phyloP scores from a whole-genome alignment of 176 grass and related monocot species.

The Phoenix roebelenii region DNA sequence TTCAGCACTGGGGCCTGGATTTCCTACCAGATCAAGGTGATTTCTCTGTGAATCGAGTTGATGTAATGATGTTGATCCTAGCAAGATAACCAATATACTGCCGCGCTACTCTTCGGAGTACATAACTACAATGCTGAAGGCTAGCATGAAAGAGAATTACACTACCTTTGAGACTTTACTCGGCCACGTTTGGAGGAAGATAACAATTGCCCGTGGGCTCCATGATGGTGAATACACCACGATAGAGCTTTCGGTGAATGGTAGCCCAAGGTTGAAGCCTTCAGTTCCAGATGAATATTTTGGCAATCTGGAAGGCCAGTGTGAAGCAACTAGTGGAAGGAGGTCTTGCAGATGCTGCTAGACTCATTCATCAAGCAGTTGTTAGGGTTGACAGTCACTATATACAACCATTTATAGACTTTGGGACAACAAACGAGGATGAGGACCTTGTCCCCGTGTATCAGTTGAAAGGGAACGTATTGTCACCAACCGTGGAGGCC shows the following conservation, averaged over 20 bases:
- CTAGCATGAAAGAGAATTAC: conserved; percentile 10
- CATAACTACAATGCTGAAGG: conserved; percentile 26
- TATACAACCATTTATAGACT: conserved; percentile 53
- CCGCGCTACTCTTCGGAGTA: conserved; percentile 25
- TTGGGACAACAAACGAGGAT: conserved; percentile 22
- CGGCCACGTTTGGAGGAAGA: conserved; percentile 44
- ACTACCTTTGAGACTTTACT: conserved; percentile 51
- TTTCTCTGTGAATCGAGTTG: too few relatives aligned
- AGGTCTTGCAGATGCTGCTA: conserved; percentile 18
- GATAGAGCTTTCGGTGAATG: conserved; percentile 34
- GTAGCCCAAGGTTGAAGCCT: conserved; percentile 16
- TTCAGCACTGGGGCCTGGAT: conserved; percentile 40
- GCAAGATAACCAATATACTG: conserved; percentile 30
- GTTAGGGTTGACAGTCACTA: conserved; percentile 10
- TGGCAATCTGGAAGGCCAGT: conserved; percentile 9
- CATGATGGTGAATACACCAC: conserved; percentile 6
- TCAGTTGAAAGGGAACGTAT: conserved; percentile 10
- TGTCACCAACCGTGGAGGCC: conserved; percentile 25
- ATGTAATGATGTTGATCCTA: background rate
- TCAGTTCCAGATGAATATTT: conserved; percentile 27
- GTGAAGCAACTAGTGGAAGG: background rate
- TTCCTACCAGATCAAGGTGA: conserved; percentile 8
- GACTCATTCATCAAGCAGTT: conserved; percentile 23
- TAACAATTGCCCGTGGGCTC: conserved; percentile 28
- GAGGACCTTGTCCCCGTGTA: conserved; percentile 19